phyloP scores from a whole-genome alignment of 2,329 filamentous ascomycete species.

The Metarhizium guizhouense region DNA sequence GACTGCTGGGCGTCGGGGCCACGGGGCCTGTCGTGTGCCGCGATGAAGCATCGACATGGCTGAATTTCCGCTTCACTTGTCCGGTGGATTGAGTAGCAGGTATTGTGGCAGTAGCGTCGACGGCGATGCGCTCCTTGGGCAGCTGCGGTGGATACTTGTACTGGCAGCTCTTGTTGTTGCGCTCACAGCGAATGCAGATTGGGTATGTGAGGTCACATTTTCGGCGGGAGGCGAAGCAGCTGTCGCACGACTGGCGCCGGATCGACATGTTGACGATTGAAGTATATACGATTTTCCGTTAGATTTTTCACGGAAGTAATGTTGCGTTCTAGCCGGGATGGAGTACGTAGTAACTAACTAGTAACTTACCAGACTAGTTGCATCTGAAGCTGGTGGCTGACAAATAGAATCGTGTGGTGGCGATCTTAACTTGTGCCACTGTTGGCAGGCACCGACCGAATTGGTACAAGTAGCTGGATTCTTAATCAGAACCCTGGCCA shows the following conservation, averaged over 20 bases:
- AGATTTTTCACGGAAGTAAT: background rate
- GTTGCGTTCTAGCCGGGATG: background rate
- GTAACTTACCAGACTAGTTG: too few relatives aligned
- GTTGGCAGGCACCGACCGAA: background rate
- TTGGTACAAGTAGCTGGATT: background rate
- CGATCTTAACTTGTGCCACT: background rate
- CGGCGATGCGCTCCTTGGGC: background rate
- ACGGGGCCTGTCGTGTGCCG: background rate
- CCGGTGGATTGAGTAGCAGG: background rate
- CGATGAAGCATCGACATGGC: background rate
- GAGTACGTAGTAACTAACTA: too few relatives aligned
- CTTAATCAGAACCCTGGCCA: background rate
- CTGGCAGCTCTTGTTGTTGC: conserved; percentile 4
- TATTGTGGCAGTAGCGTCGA: background rate
- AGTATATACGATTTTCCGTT: background rate
- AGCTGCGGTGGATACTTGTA: conserved; percentile 6
- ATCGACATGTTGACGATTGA: conserved; percentile 9
- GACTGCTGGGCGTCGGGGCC: background rate
- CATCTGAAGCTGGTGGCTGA: too few relatives aligned
- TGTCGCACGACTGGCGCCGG: conserved; percentile 8
- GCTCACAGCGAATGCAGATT: conserved; percentile 3
- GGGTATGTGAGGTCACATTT: conserved; percentile 8
- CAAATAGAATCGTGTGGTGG: background rate
- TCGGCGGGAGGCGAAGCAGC: conserved; percentile 6
- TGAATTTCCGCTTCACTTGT: background rate